These are phyloP conservation scores for Skeletonema grethae DNA, from an alignment of 108 stramenopile genomes.

Conservation along the genomic window DNA sequence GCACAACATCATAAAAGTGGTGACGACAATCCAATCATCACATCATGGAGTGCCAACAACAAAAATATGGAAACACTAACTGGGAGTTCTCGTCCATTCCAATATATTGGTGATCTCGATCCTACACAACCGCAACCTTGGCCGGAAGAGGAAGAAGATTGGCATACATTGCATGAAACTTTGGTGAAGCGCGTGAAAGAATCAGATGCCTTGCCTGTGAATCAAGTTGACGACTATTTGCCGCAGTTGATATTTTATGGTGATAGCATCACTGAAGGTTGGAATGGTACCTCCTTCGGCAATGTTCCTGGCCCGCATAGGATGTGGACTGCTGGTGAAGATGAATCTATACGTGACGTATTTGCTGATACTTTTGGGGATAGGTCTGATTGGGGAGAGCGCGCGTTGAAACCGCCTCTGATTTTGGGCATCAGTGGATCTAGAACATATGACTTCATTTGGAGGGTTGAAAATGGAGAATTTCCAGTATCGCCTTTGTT, in stretches of 20 bases:
- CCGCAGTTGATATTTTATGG: conserved; percentile 46
- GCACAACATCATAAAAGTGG: not conserved
- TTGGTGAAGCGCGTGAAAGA: conserved; percentile 19
- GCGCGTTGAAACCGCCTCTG: conserved; percentile 26
- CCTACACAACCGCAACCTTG: conserved; percentile 28
- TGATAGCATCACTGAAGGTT: conserved; percentile 44
- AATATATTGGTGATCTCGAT: conserved; percentile 39
- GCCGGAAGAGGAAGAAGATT: conserved; percentile 39
- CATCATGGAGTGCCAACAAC: not conserved
- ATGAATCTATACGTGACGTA: conserved; percentile 12
- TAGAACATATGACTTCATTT: conserved; percentile 44
- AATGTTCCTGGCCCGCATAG: conserved; percentile 20
- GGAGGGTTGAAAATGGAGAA: conserved; percentile 37
- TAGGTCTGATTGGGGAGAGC: conserved; percentile 14
- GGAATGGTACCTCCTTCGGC: conserved; percentile 42
- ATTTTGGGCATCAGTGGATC: conserved; percentile 39
- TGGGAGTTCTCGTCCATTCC: conserved; percentile 21
- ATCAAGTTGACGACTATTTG: conserved; percentile 11
- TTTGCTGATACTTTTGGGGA: conserved; percentile 30
- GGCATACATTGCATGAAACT: conserved; percentile 25
- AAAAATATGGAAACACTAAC: not conserved
- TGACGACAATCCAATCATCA: not conserved
- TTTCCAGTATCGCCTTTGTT: conserved; percentile 32
- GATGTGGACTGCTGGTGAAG: conserved; percentile 19
- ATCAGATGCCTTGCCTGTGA: conserved; percentile 24